Evolutionary conservation across 108 stramenopile species (phyloP), one percentile per base, ranked within the genome.

Genomic region (Nitzschia putrida): DNA sequence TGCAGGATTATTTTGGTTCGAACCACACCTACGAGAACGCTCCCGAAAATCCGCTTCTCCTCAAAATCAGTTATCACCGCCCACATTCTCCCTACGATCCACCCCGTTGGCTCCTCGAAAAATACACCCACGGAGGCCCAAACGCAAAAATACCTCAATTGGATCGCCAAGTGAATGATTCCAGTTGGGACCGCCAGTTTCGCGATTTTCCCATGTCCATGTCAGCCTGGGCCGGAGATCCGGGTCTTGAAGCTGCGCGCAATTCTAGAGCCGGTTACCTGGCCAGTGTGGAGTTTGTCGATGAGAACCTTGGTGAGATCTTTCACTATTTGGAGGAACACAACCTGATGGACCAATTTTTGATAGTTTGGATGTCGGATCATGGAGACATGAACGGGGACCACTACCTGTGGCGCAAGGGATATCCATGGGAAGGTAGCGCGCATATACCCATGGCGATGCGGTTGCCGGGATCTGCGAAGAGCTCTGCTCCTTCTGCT

Each of bases 81-180:
- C 80, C 80, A 2, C 80, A 80, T 69, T 76, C 74, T 6, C 80
- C 80, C 12, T 80, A 80, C 57, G 80, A 80, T 72, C 80, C 80
- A 41, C 80, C 80, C 13, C 54, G 64, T 20, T 50, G 80, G 7
- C 47, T 80, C 24, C 61, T 56, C 24, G 80, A 80, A 2, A 75
- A 80, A 49, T 51, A 80, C 40, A 34, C 50, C 20, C 12, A 51
- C 12, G 43, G 44, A 22, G 57, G 57, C 57, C 37, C n/a, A 34
- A 40, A 59, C 2, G 20, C 47, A 18, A 67, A 65, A 25, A 16
- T 39, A 10, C 53, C 38, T 20, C 57, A 59, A 39, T 4, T 59
- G 14, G 2, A 61, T 14, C 38, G 69, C 12, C 41, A 38, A 25
- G 59, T 70, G 24, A 80, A 74, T 64, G 50, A 42, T 26, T 59